Conservation (phyloP, 2,329 filamentous ascomycete genomes). For the Microascus cirrosus region DNA sequence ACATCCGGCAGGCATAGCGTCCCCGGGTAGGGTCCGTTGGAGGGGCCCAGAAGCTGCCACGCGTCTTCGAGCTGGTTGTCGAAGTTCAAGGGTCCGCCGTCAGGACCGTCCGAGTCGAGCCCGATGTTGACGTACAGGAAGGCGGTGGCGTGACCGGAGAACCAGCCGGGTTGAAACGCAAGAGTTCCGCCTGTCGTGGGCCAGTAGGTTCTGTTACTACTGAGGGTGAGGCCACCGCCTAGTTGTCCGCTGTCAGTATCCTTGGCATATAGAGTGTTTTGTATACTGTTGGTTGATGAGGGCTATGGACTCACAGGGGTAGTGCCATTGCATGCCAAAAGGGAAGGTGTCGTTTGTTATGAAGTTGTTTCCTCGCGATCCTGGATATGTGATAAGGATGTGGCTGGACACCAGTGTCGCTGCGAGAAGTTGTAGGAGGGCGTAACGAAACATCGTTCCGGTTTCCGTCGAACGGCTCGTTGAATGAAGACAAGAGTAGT, state of each 20-base stretch:
- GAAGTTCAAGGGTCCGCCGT: constrained; percentile 14
- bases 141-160: constrained; percentile 65
- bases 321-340: constrained; percentile 61
- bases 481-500: neutral
- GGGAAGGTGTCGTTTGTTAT: constrained; percentile 51
- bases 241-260: neutral
- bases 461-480: neutral
- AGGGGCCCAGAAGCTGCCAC: constrained; percentile 65
- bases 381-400: constrained; percentile 54
- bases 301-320: constrained; percentile 43
- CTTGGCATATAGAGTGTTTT: neutral
- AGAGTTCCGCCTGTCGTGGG: constrained; percentile 65
- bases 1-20: constrained; percentile 72
- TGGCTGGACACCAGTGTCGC: constrained; percentile 21
- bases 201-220: constrained; percentile 72
- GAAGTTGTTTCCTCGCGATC: constrained; percentile 56
- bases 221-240: constrained; percentile 68
- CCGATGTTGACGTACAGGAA: constrained; percentile 78
- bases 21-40: constrained; percentile 62
- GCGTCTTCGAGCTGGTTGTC: constrained; percentile 61
- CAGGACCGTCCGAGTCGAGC: constrained; percentile 48
- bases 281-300: neutral
- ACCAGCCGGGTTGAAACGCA: constrained; percentile 77
- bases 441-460: neutral
- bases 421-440: constrained; percentile 5